Evolutionary conservation across 345 rosid species (phyloP).

Genomic region (Acer yangbiense): DNA sequence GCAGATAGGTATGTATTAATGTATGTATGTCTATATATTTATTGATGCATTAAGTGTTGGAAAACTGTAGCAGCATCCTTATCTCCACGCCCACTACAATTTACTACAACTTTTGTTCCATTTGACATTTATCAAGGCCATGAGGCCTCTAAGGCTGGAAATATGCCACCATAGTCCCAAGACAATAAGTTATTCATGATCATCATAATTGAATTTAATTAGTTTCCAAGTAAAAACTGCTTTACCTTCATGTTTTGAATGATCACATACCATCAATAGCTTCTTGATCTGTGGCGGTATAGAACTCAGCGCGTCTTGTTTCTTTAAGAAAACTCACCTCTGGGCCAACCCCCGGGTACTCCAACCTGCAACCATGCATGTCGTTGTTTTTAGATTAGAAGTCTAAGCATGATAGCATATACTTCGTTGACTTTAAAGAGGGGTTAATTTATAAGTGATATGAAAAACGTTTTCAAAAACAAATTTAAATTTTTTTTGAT

Average conservation of each 20-base stretch:
- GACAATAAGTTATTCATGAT: no score
- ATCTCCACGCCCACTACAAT: conserved; percentile 76
- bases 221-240: not conserved
- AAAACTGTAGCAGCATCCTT: conserved; percentile 51
- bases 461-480: no score
- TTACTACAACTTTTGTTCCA: conserved; percentile 66
- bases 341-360: conserved; percentile 86
- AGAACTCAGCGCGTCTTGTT: conserved; percentile 63
- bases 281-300: conserved; percentile 69
- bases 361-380: conserved; percentile 42
- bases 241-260: not conserved
- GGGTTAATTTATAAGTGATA: no score
- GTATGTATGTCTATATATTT: no score
- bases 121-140: conserved; percentile 65
- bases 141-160: conserved; percentile 75
- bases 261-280: conserved; percentile 59
- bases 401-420: no score
- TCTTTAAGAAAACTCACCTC: conserved; percentile 76
- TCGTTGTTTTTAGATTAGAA: not conserved
- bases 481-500: no score
- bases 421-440: no score
- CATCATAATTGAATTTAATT: not conserved
- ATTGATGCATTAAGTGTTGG: not conserved
- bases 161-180: no score
- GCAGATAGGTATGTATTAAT: no score